These are phyloP conservation scores for Przewalskia tangutica DNA, from an alignment of 257 asterid species.

Conservation along the genomic window DNA sequence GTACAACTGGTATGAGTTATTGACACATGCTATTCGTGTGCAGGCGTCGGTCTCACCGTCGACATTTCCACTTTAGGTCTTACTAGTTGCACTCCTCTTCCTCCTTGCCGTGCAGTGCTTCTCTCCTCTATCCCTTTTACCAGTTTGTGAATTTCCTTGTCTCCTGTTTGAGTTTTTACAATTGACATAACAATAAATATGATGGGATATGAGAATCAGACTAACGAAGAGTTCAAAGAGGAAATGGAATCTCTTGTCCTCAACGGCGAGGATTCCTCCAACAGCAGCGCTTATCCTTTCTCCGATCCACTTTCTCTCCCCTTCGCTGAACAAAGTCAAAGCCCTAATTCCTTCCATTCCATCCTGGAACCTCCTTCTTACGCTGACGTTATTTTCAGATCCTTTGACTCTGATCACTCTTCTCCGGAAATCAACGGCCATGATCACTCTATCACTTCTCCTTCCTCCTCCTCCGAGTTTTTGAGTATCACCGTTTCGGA, in stretches of 20 bases:
- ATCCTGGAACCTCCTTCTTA: conserved; percentile 99
- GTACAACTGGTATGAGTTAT: neutral
- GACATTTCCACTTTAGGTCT: neutral
- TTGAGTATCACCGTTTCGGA: conserved; percentile 63
- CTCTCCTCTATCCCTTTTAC: too few species aligned
- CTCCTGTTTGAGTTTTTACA: too few species aligned
- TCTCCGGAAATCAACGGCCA: conserved; percentile 32
- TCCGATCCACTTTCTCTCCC: conserved; percentile 42
- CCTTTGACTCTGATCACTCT: conserved; percentile 55
- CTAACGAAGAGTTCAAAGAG: conserved; percentile 46
- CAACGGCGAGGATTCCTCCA: conserved; percentile 45
- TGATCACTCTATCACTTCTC: conserved; percentile 30
- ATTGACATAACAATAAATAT: conserved; percentile 12
- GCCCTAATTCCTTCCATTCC: conserved; percentile 48
- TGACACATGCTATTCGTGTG: conserved; percentile 30
- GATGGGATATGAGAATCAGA: conserved; percentile 66
- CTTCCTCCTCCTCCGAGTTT: conserved; percentile 29
- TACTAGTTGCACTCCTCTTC: neutral
- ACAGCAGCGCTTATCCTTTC: conserved; percentile 33
- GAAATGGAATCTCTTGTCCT: conserved; percentile 50
- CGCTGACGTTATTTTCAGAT: conserved; percentile 83
- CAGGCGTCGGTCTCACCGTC: too few species aligned
- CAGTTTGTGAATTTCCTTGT: neutral
- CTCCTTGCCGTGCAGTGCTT: neutral
- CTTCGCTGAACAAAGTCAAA: conserved; percentile 36